Evolutionary conservation across 1,284 basidiomycete genomes (phyloP).

Genomic region (Peniophora sp.): DNA sequence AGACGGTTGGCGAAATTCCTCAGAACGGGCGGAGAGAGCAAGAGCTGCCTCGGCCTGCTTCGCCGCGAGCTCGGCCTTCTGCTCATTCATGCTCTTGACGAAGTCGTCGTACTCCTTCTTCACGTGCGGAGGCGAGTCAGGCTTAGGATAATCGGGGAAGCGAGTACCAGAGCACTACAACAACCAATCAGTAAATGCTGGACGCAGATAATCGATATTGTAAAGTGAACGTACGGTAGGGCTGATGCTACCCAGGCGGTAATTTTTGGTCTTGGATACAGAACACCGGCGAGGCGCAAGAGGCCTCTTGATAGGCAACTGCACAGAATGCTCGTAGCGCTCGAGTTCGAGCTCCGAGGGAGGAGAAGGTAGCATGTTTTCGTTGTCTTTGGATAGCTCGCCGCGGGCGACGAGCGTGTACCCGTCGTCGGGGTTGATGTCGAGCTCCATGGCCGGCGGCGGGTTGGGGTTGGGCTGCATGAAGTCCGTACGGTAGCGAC

Average conservation of each 20-base stretch:
- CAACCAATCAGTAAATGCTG: background rate
- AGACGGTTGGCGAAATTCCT: slow-evolving; percentile 2
- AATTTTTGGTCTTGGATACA: background rate
- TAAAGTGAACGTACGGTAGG: slow-evolving; percentile 3
- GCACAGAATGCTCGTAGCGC: too few relatives aligned
- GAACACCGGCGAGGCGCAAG: too few relatives aligned
- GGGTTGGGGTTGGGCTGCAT: background rate
- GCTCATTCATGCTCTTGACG: slow-evolving; percentile 5
- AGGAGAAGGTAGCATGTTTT: slow-evolving; percentile 5
- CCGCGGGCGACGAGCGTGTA: slow-evolving; percentile 9
- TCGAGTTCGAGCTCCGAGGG: background rate
- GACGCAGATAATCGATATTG: background rate
- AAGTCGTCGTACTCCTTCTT: slow-evolving; percentile 7
- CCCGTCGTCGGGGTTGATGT: slow-evolving; percentile 11
- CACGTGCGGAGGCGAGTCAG: slow-evolving; percentile 4
- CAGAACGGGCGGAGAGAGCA: background rate
- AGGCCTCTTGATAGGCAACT: too few relatives aligned
- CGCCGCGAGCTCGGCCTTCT: background rate
- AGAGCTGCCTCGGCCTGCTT: too few relatives aligned
- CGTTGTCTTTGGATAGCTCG: slow-evolving; percentile 5
- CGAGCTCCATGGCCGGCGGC: background rate
- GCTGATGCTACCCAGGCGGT: slow-evolving; percentile 1
- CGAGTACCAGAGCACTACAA: slow-evolving; percentile 3
- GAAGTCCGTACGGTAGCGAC: too few relatives aligned
- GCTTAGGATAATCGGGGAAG: slow-evolving; percentile 6